Conservation (phyloP, 805 yeast species). For the Blastobotrys peoriensis region DNA sequence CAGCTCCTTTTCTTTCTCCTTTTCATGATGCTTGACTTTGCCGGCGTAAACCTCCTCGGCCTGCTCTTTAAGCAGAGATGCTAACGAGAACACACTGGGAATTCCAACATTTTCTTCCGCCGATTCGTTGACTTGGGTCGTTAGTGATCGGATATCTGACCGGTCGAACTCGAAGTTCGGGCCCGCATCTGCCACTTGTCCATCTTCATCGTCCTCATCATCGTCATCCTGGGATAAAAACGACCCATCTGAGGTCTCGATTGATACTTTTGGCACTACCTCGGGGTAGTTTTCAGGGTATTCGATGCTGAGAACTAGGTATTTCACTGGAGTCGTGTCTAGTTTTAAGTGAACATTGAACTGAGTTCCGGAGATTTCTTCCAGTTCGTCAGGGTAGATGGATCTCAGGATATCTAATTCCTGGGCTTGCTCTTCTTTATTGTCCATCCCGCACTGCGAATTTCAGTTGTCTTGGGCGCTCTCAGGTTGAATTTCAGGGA, state of each 20-base stretch:
- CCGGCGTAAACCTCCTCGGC: conserved; percentile 63
- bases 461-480: no score
- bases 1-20: conserved; percentile 51
- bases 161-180: conserved; percentile 46
- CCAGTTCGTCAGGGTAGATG: conserved; percentile 87
- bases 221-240: conserved; percentile 33
- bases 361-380: conserved; percentile 38
- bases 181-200: conserved; percentile 39
- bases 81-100: conserved; percentile 81
- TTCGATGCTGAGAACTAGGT: conserved; percentile 49
- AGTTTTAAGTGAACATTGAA: conserved; percentile 55
- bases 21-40: conserved; percentile 51
- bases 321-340: conserved; percentile 55
- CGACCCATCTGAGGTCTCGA: conserved; percentile 33
- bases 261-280: conserved; percentile 53
- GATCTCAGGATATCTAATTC: conserved; percentile 86
- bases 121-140: conserved; percentile 21
- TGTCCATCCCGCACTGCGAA: conserved; percentile 58
- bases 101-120: conserved; percentile 81
- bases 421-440: conserved; percentile 76
- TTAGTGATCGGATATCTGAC: conserved; percentile 27
- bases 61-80: conserved; percentile 70
- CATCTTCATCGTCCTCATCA: conserved; percentile 44
- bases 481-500: no score
- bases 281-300: conserved; percentile 84